A percentile compares a stretch with the other conserved stretches of the same genome.
phyloP scores from a whole-genome alignment of 148 eudicot genomes.

The Chenopodium quinoa region DNA sequence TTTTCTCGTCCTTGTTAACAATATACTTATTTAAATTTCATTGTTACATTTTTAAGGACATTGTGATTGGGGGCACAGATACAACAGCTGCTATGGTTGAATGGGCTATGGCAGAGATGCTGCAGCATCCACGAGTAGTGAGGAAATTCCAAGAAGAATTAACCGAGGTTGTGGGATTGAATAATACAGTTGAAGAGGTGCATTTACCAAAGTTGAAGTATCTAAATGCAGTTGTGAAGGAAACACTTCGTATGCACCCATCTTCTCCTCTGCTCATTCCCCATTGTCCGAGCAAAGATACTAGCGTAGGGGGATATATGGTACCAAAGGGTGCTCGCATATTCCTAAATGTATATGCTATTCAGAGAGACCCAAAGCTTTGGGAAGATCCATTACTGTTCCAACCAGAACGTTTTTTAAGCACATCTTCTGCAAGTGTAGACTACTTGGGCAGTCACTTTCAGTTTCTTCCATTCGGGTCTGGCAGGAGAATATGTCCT shows the following conservation, averaged over 20 bases:
- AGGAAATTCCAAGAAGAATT: constrained; percentile 39
- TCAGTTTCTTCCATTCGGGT: constrained; percentile 43
- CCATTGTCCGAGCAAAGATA: constrained; percentile 20
- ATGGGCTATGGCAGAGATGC: constrained; percentile 42
- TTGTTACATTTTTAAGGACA: constrained; percentile 27
- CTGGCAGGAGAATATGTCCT: constrained; percentile 48
- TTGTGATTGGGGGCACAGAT: constrained; percentile 35
- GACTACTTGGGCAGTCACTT: constrained; percentile 32
- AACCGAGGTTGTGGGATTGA: constrained; percentile 21
- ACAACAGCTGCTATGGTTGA: constrained; percentile 35
- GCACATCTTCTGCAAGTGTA: constrained; percentile 8
- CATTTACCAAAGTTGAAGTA: constrained; percentile 32
- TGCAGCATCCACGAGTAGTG: constrained; percentile 26
- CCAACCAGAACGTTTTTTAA: constrained; percentile 38
- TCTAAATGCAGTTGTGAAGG: constrained; percentile 41
- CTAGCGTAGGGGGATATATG: constrained; percentile 35
- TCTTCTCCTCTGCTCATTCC: constrained; percentile 31
- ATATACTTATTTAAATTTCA: too few relatives aligned
- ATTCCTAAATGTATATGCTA: constrained; percentile 27
- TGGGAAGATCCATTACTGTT: constrained; percentile 34
- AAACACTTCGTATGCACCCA: constrained; percentile 40
- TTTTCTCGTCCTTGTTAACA: too few relatives aligned
- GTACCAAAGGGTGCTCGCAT: constrained; percentile 30
- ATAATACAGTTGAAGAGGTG: constrained; percentile 35
- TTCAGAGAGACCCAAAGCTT: constrained; percentile 35